phyloP scores from a whole-genome alignment of 768 basidiomycete genomes.

The Suillus alpinus region DNA sequence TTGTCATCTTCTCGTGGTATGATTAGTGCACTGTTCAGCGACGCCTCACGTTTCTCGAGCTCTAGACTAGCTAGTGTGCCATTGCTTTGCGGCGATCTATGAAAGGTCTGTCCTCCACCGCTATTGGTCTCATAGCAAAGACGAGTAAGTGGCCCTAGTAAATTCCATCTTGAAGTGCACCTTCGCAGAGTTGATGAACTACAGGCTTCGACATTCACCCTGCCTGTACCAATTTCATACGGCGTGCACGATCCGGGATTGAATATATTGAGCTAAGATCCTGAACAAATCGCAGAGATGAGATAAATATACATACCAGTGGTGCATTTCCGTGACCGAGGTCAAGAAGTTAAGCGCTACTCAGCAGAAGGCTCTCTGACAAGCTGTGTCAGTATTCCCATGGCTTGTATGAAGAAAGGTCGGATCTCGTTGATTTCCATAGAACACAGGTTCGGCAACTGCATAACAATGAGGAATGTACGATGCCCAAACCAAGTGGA shows the following conservation, averaged over 20 bases:
- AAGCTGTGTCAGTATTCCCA: slow-evolving; percentile 69
- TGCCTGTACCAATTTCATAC: neutral
- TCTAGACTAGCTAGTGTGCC: neutral
- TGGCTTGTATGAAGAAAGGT: slow-evolving; percentile 82
- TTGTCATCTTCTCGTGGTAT: neutral
- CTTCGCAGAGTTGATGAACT: neutral
- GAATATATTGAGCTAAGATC: neutral
- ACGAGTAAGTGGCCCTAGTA: too few relatives aligned
- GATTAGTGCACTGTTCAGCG: neutral
- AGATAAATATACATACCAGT: neutral
- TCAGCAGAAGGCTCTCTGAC: slow-evolving; percentile 19
- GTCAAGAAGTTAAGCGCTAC: neutral
- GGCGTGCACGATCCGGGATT: neutral
- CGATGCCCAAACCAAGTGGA: neutral
- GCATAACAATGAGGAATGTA: neutral
- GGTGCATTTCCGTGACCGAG: neutral
- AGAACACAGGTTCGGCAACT: slow-evolving; percentile 83
- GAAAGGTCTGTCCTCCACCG: neutral
- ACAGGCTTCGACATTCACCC: neutral
- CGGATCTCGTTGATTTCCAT: slow-evolving; percentile 96
- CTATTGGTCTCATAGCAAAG: neutral
- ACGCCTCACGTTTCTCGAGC: neutral
- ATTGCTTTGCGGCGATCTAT: neutral
- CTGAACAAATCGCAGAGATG: neutral
- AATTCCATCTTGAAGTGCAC: neutral